phyloP scores from a whole-genome alignment of 108 stramenopile species.

The Cyclotella choctawhatcheeana region DNA sequence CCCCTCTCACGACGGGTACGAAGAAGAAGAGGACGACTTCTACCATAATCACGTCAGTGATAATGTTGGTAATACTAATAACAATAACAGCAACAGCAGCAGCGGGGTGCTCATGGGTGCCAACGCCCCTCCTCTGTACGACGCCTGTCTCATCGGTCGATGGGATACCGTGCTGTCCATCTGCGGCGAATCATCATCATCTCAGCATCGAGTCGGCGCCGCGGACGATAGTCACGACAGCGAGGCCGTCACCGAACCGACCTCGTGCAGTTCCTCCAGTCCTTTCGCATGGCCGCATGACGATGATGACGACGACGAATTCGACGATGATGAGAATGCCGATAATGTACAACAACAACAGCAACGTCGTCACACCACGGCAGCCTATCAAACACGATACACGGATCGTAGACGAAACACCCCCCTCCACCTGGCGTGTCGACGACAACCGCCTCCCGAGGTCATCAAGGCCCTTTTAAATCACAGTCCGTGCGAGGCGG shows the following conservation, averaged over 20 bases:
- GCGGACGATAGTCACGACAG: slow-evolving; percentile 4
- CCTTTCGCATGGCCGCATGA: not conserved
- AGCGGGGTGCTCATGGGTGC: slow-evolving; percentile 44
- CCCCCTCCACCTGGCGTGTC: slow-evolving; percentile 61
- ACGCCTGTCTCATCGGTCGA: slow-evolving; percentile 52
- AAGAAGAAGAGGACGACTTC: not conserved
- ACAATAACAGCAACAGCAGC: not conserved
- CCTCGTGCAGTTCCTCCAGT: not conserved
- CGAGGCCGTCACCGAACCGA: slow-evolving; percentile 9
- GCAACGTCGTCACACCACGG: not conserved
- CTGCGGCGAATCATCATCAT: slow-evolving; percentile 18
- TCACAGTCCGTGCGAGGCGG: slow-evolving; percentile 38
- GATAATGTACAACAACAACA: not conserved
- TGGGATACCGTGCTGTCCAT: slow-evolving; percentile 48
- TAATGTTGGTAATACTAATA: not conserved
- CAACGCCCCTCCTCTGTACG: slow-evolving; percentile 56
- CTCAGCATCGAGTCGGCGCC: not conserved
- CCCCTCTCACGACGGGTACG: slow-evolving; percentile 6
- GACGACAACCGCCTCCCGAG: slow-evolving; percentile 55
- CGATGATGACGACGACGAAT: not conserved
- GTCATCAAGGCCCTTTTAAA: slow-evolving; percentile 50
- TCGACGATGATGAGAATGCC: not conserved
- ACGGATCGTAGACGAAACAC: slow-evolving; percentile 56
- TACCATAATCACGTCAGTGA: too few relatives aligned
- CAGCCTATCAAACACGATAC: slow-evolving; percentile 33